These are phyloP conservation scores for Pinus taeda DNA, from an alignment of 75 land plant species.

Conservation along the genomic window DNA sequence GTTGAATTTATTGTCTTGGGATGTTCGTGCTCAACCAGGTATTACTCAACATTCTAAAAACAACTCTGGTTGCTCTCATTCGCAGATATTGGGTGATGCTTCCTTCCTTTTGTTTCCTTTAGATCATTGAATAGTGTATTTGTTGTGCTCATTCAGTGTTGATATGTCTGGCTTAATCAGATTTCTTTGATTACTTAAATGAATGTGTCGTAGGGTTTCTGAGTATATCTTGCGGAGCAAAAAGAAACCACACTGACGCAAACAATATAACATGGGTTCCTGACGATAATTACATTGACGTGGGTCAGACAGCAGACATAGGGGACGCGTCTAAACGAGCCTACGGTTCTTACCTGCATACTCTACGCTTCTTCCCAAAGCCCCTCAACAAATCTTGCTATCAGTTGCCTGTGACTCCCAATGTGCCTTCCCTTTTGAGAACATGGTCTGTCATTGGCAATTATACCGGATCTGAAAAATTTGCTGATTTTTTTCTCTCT, in stretches of 20 bases:
- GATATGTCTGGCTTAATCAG: no score
- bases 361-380: not conserved
- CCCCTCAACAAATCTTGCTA: not conserved
- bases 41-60: no score
- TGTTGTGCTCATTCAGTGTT: no score
- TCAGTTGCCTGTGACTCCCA: not conserved
- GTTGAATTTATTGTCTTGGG: no score
- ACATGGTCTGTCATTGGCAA: not conserved
- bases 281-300: not conserved
- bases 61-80: no score
- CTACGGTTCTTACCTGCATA: not conserved
- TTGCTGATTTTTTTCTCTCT: not conserved
- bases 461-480: not conserved
- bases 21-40: no score
- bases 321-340: not conserved
- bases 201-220: not conserved
- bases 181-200: no score
- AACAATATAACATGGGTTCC: not conserved
- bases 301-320: not conserved
- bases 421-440: not conserved
- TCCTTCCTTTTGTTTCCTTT: no score
- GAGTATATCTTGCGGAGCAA: not conserved
- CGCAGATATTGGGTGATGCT: no score
- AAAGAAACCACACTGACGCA: not conserved
- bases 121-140: no score